Conservation (phyloP, 176 grass and related monocot species). For the Sorghum bicolor region DNA sequence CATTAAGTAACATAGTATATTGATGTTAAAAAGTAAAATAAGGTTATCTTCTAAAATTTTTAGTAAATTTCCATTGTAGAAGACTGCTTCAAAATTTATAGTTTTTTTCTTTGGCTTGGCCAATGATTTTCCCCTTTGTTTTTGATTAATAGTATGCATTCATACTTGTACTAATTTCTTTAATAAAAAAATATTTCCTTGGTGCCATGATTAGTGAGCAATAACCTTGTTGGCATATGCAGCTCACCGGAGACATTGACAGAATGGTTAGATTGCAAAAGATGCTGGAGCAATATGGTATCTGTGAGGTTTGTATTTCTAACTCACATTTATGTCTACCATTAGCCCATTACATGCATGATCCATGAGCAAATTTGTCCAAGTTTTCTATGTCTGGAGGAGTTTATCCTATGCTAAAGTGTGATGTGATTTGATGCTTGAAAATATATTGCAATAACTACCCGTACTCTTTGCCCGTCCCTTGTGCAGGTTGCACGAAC, state of each 20-base stretch:
- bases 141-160: not conserved
- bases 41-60: not conserved
- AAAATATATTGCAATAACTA: not conserved
- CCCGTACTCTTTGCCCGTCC: too few species aligned
- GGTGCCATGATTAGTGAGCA: not conserved
- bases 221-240: constrained; percentile 34
- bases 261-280: constrained; percentile 58
- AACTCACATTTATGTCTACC: not conserved
- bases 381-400: not conserved
- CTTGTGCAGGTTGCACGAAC: constrained; percentile 68
- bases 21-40: not conserved
- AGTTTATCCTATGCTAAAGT: not conserved
- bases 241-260: constrained; percentile 53
- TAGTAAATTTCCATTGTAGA: not conserved
- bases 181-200: not conserved
- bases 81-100: not conserved
- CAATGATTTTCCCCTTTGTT: not conserved
- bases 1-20: not conserved
- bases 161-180: not conserved
- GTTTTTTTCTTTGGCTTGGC: not conserved
- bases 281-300: constrained; percentile 53
- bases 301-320: constrained; percentile 49
- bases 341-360: not conserved
- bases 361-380: not conserved
- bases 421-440: not conserved